Conservation (phyloP, 495 filamentous ascomycete genomes). For the Podospora pseudoanserina region DNA sequence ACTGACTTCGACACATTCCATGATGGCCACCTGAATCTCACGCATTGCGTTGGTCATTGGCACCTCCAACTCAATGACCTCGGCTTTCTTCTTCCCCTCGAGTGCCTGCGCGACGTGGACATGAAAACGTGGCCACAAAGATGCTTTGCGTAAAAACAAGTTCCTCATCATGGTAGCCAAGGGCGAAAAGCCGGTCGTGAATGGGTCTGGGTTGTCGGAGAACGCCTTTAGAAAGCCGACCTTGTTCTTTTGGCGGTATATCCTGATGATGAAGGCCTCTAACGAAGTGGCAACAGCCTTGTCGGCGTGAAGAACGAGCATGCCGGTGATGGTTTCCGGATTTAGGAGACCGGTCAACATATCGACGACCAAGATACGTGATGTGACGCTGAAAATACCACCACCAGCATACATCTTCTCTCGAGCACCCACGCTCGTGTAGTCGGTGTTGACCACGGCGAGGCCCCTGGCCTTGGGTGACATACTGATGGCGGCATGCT, state of each 20-base stretch:
- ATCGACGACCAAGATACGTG: slow-evolving; percentile 90
- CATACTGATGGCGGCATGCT: slow-evolving; percentile 82
- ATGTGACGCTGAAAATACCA: slow-evolving; percentile 94
- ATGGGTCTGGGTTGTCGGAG: slow-evolving; percentile 90
- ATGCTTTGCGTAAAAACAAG: slow-evolving; percentile 81
- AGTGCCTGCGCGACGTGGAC: slow-evolving; percentile 81
- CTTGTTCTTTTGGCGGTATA: slow-evolving; percentile 92
- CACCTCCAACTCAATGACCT: slow-evolving; percentile 96
- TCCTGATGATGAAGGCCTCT: slow-evolving; percentile 92
- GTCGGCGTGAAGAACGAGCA: slow-evolving; percentile 87
- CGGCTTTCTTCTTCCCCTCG: slow-evolving; percentile 88
- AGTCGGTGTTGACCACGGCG: slow-evolving; percentile 90
- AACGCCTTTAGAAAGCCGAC: slow-evolving; percentile 92
- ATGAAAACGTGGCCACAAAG: slow-evolving; percentile 94
- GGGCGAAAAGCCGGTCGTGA: slow-evolving; percentile 84
- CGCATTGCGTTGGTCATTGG: slow-evolving; percentile 93
- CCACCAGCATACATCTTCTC: slow-evolving; percentile 87
- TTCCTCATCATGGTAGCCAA: slow-evolving; percentile 90
- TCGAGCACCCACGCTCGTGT: slow-evolving; percentile 76
- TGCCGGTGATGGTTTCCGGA: slow-evolving; percentile 79
- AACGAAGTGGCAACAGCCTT: slow-evolving; percentile 80
- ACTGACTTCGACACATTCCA: slow-evolving; percentile 94
- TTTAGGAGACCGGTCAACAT: slow-evolving; percentile 79
- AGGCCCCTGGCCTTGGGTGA: slow-evolving; percentile 74
- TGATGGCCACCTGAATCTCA: slow-evolving; percentile 86